phyloP scores from a whole-genome alignment of 2,329 filamentous ascomycete species.

The Fusarium tuaranense region DNA sequence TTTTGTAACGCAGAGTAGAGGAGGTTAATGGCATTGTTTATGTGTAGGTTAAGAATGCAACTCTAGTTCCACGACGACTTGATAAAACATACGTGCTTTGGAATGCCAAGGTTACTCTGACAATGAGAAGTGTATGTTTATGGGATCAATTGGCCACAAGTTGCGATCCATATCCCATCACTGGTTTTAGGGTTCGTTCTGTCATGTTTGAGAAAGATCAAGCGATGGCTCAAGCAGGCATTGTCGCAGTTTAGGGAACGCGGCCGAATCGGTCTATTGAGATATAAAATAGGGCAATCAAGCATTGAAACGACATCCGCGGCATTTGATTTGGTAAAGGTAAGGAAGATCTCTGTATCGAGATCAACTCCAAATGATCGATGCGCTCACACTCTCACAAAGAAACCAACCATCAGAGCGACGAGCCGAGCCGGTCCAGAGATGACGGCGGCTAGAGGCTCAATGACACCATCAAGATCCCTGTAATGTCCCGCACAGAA shows the following conservation, averaged over 20 bases:
- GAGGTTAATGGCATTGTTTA: not conserved
- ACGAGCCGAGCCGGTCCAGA: slow-evolving; percentile 5
- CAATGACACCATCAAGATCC: slow-evolving; percentile 41
- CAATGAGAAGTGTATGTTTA: not conserved
- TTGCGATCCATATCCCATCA: not conserved
- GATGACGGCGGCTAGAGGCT: slow-evolving; percentile 13
- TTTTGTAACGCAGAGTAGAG: not conserved
- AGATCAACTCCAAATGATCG: not conserved
- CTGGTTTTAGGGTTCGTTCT: not conserved
- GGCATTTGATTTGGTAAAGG: not conserved
- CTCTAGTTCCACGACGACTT: not conserved
- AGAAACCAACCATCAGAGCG: not conserved
- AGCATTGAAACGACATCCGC: not conserved
- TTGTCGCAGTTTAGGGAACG: not conserved
- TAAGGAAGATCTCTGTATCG: not conserved
- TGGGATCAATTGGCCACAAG: slow-evolving; percentile 12
- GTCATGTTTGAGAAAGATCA: slow-evolving; percentile 6
- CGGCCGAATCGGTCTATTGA: not conserved
- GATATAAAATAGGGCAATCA: not conserved
- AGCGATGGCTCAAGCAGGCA: not conserved
- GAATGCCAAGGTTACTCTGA: not conserved
- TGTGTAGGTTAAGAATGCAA: not conserved
- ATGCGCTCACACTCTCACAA: not conserved
- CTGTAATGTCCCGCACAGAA: slow-evolving; percentile 12
- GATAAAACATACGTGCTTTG: not conserved